Evolutionary conservation across 768 basidiomycete genomes (phyloP).

Genomic region (Leccinum broughii): DNA sequence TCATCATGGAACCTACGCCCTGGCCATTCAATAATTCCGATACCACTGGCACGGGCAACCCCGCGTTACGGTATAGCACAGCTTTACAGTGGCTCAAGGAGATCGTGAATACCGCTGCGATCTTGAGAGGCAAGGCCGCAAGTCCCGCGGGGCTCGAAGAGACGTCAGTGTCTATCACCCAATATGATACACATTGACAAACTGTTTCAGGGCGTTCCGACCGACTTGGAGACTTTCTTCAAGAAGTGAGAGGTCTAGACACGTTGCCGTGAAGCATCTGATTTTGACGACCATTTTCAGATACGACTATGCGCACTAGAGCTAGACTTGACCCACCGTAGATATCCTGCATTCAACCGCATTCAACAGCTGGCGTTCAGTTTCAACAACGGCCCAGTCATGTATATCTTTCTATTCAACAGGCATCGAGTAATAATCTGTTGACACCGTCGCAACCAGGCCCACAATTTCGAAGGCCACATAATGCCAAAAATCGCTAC

Average conservation of each 20-base stretch:
- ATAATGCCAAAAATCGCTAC: background rate
- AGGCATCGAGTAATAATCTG: background rate
- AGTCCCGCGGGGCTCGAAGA: conserved; percentile 59
- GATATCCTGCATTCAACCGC: background rate
- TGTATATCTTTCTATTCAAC: conserved; percentile 10
- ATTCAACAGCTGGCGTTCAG: conserved; percentile 16
- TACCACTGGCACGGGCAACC: conserved; percentile 17
- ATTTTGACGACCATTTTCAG: conserved; percentile 30
- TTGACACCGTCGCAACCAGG: background rate
- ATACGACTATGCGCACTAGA: conserved; percentile 50
- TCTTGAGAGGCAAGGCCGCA: conserved; percentile 58
- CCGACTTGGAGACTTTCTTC: conserved; percentile 84
- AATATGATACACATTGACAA: conserved; percentile 2
- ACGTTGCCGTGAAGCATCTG: background rate
- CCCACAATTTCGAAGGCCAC: background rate
- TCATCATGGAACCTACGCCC: conserved; percentile 61
- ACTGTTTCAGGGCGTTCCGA: conserved; percentile 51
- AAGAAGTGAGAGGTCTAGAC: conserved; percentile 60
- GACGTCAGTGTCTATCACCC: conserved; percentile 42
- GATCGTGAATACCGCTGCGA: conserved; percentile 68
- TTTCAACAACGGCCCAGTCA: conserved; percentile 20
- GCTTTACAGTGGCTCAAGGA: conserved; percentile 88
- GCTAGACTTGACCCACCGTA: conserved; percentile 13
- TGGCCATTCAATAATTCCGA: conserved; percentile 58
- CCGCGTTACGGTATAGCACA: conserved; percentile 55